Evolutionary conservation across 768 basidiomycete genomes (phyloP), one percentile per base, ranked within the genome.

Genomic region (Kwoniella bestiolae): DNA sequence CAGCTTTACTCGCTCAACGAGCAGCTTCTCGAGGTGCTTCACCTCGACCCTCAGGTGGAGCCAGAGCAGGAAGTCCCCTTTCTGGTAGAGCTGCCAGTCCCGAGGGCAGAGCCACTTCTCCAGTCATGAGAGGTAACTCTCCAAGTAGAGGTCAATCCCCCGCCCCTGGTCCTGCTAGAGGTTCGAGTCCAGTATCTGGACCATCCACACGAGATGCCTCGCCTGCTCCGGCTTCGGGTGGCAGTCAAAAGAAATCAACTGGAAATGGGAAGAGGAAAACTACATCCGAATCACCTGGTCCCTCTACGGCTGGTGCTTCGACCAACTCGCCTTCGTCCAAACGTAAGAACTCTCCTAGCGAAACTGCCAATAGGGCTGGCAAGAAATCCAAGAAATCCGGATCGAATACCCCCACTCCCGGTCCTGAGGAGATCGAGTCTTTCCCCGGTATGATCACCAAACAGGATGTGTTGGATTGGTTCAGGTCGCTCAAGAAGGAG

Each of bases 381-480:
- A 70, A 70, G 38, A 76, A 76, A 53, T 72, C 69, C 50, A 75
- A 74, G 52, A 70, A 68, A n/a, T 63, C 63, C 14, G 60, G 60
- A 8, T 65, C 66, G 16, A 52, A 58, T 41, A 74, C 75, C 23
- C 73, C 75, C 18, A 76, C 75, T 5, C 75, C 75, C 5, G 65
- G 62, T 14, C 66, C 70, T 11, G 59, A 67, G 38, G 71, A 71
- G 3, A 61, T 67, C n/a, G 41, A 51, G 5, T 46, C 67, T 9
- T 77, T 77, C 65, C 58, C 53, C n/a, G 70, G 70, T 16, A 72
- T 73, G 71, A 73, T 77, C 45, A 71, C 73, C 12, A 56, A 63
- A 45, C 60, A 69, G 12, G 76, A 77, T 38, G 63, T 77, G 6
- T 34, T 73, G 11, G 51, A 63, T 23, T 77, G 73, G 73, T 77